Evolutionary conservation across 2,329 filamentous ascomycete genomes (phyloP), one percentile per base, ranked within the genome.

Genomic region (Trichoderma breve): DNA sequence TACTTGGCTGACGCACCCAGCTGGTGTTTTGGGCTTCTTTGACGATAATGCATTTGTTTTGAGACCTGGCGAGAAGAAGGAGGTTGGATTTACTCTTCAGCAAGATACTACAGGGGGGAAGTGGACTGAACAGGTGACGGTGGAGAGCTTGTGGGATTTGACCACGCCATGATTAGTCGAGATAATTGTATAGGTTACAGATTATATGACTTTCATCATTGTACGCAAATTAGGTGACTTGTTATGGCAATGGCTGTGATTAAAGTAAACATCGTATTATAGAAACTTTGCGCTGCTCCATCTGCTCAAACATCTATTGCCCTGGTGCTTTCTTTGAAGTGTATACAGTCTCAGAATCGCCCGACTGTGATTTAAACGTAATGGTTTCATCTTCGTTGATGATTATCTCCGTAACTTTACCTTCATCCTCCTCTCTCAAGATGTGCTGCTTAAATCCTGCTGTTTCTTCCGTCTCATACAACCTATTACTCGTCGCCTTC

Each of bases 41-140:
- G 72, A 75, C 4, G 73, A 74, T 15, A 75, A 75, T 53, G 73
- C 73, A 4, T 75, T 75, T 58, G 67, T 75, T 15, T 36, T 75
- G 21, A 21, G 47, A 1, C 74, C 73, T 0, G 73, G 73, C 0
- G 62, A 74, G 60, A 75, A 74, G 67, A 73, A 47, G 26, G 67
- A 73, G 26, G 58, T 75, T 71, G 73, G 70, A 0, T 75, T 74
- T 26, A 73, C 55, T 3, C 34, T 74, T 39, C 74, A 74, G 57
- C 24, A 71, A 58, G 73, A 71, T 26, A 67, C 51, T 0, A 71
- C 73, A 0, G 66, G 65, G 18, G 65, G 61, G n/a, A 67, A 64
- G 62, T 74, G 74, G 74, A 57, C 66, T 28, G 71, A 74, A 11
- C 39, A 72, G 5, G 73, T 74, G 34, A 73, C 71, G 3, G 71